Conservation (phyloP, 352 stramenopile genomes). For the Phytophthora chlamydospora region DNA sequence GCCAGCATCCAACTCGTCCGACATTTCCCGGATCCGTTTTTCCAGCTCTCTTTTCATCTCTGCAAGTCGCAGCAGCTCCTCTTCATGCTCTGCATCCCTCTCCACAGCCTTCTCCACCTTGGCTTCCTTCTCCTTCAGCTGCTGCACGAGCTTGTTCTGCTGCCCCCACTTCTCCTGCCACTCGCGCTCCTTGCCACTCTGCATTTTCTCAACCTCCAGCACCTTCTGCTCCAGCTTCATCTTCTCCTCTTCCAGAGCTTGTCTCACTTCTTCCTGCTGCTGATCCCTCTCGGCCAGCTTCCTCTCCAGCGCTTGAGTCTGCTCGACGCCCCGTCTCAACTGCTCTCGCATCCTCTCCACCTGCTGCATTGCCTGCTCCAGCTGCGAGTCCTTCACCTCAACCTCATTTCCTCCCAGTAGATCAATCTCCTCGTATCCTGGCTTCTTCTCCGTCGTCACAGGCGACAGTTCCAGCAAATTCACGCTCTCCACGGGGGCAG, state of each 20-base stretch:
- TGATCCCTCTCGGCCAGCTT: slow-evolving; percentile 31
- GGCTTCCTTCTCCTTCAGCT: slow-evolving; percentile 24
- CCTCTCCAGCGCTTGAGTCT: slow-evolving; percentile 36
- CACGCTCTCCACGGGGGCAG: slow-evolving; percentile 33
- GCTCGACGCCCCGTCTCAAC: slow-evolving; percentile 40
- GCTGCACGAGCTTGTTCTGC: slow-evolving; percentile 15
- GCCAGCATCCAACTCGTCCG: slow-evolving; percentile 24
- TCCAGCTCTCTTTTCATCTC: slow-evolving; percentile 32
- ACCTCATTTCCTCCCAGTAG: slow-evolving; percentile 36
- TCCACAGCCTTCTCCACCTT: slow-evolving; percentile 39
- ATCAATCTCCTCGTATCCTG: slow-evolving; percentile 64
- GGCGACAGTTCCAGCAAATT: slow-evolving; percentile 58
- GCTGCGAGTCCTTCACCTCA: slow-evolving; percentile 30
- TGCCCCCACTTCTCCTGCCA: slow-evolving; percentile 26
- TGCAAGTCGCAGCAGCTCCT: slow-evolving; percentile 29
- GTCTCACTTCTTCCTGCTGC: slow-evolving; percentile 19
- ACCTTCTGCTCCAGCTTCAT: slow-evolving; percentile 13
- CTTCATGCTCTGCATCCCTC: slow-evolving; percentile 39
- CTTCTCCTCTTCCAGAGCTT: slow-evolving; percentile 22
- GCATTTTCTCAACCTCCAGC: neutral
- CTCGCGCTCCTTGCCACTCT: slow-evolving; percentile 6
- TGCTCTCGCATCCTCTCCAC: slow-evolving; percentile 47
- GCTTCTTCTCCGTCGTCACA: slow-evolving; percentile 21
- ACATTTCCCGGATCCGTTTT: slow-evolving; percentile 27
- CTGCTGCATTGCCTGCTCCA: slow-evolving; percentile 53